A percentile compares a stretch with the other conserved stretches of the same genome.
Evolutionary conservation across 805 yeast species (phyloP).

Genomic region (Wickerhamiella siamensis): DNA sequence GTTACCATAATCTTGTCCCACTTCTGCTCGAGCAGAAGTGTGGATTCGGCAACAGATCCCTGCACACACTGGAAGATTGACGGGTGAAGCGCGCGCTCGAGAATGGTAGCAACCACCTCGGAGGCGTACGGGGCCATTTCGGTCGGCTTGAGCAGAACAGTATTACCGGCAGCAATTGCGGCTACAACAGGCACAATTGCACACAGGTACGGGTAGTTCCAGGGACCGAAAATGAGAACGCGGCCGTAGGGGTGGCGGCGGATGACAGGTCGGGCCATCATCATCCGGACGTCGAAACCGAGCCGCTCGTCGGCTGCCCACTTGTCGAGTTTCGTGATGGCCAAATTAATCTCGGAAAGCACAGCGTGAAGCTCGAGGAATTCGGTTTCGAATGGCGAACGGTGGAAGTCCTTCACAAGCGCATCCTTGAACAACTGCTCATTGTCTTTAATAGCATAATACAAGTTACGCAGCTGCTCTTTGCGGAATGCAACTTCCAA

Average conservation of each 20-base stretch:
- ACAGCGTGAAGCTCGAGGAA: conserved; percentile 41
- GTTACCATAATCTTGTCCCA: conserved; percentile 80
- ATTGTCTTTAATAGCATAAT: conserved; percentile 47
- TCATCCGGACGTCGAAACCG: conserved; percentile 15
- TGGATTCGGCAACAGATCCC: conserved; percentile 58
- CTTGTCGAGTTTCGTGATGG: conserved; percentile 42
- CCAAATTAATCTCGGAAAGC: conserved; percentile 41
- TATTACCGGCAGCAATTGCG: conserved; percentile 77
- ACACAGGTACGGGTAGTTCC: conserved; percentile 63
- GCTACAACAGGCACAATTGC: conserved; percentile 54
- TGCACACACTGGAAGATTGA: conserved; percentile 48
- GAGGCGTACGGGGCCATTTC: conserved; percentile 58
- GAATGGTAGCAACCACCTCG: conserved; percentile 37
- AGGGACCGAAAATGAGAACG: conserved; percentile 61
- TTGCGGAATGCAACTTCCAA: conserved; percentile 41
- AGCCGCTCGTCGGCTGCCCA: conserved; percentile 43
- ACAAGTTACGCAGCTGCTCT: conserved; percentile 51
- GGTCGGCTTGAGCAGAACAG: conserved; percentile 61
- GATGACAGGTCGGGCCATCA: conserved; percentile 10
- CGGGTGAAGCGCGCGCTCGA: conserved; percentile 39
- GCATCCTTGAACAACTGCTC: conserved; percentile 42
- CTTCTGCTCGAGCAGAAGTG: conserved; percentile 42
- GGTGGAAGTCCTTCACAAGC: conserved; percentile 49
- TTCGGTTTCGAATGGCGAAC: conserved; percentile 47
- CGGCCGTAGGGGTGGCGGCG: conserved; percentile 37